These are phyloP conservation scores for Apophysomyces elegans DNA, from an alignment of 371 early-diverging fungal species.

Conservation along the genomic window DNA sequence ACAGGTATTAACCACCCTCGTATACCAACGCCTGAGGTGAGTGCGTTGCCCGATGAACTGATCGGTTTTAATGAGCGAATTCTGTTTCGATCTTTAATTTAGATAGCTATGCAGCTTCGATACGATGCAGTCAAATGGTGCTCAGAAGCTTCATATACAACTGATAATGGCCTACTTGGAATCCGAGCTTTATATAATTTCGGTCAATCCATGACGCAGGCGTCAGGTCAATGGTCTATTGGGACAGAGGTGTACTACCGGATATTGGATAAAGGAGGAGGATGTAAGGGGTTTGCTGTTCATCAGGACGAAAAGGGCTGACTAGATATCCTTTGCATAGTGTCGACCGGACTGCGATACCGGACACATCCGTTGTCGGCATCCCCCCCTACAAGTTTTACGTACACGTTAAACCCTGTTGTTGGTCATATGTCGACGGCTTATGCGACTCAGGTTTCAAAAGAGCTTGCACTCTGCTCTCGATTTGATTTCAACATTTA, in stretches of 20 bases:
- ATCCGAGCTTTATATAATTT: constrained; percentile 77
- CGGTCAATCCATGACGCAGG: constrained; percentile 43
- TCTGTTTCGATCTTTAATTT: constrained; percentile 15
- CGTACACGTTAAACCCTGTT: constrained; percentile 84
- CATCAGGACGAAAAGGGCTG: not conserved
- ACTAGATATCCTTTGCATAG: constrained; percentile 23
- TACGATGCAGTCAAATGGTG: constrained; percentile 78
- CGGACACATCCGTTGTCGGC: constrained; percentile 63
- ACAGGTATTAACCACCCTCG: constrained; percentile 74
- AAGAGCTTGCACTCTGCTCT: constrained; percentile 73
- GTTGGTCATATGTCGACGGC: constrained; percentile 85
- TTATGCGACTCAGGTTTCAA: constrained; percentile 79
- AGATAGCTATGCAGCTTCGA: constrained; percentile 76
- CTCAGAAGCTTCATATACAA: constrained; percentile 75
- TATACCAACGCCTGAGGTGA: constrained; percentile 60
- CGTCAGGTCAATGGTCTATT: constrained; percentile 66
- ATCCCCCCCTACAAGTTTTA: constrained; percentile 62
- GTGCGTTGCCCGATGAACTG: not conserved
- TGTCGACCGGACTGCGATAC: constrained; percentile 76
- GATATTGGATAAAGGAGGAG: constrained; percentile 84
- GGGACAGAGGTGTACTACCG: constrained; percentile 88
- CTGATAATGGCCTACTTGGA: constrained; percentile 80
- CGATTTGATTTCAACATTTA: constrained; percentile 89
- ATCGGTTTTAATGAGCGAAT: not conserved
- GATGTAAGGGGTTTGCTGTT: constrained; percentile 59